Evolutionary conservation across 2,329 filamentous ascomycete genomes (phyloP).

Genomic region (Diplodia intermedia): DNA sequence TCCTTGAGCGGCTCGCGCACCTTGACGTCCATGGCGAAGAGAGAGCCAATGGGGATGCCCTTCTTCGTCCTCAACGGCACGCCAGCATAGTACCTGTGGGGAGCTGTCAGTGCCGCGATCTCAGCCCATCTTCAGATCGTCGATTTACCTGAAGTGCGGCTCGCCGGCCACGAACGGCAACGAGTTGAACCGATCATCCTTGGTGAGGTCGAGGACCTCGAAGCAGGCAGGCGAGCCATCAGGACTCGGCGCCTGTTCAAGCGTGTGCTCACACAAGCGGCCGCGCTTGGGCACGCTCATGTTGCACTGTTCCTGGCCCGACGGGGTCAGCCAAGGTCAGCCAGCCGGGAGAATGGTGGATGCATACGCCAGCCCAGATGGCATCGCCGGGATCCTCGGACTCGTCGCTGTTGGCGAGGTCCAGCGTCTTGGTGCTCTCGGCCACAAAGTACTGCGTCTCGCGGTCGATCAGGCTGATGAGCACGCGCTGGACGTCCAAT

Average conservation of each 20-base stretch:
- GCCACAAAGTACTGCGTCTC: slow-evolving; percentile 59
- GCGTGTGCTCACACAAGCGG: slow-evolving; percentile 46
- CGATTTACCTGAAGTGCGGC: slow-evolving; percentile 36
- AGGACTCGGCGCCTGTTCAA: slow-evolving; percentile 35
- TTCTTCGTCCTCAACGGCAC: slow-evolving; percentile 44
- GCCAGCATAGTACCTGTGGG: slow-evolving; percentile 43
- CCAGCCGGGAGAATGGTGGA: background rate
- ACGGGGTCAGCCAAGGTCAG: slow-evolving; percentile 1
- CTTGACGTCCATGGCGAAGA: slow-evolving; percentile 42
- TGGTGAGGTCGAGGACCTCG: slow-evolving; percentile 45
- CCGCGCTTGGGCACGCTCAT: slow-evolving; percentile 44
- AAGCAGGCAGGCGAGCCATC: slow-evolving; percentile 49
- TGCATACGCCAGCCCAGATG: slow-evolving; percentile 45
- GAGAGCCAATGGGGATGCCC: slow-evolving; percentile 45
- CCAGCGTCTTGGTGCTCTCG: slow-evolving; percentile 56
- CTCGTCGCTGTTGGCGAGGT: slow-evolving; percentile 45
- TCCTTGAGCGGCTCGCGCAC: slow-evolving; percentile 37
- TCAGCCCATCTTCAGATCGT: background rate
- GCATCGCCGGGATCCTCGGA: slow-evolving; percentile 44
- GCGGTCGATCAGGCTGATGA: slow-evolving; percentile 57
- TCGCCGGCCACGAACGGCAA: slow-evolving; percentile 41
- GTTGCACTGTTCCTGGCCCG: slow-evolving; percentile 36
- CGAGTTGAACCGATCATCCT: slow-evolving; percentile 44
- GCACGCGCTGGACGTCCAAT: slow-evolving; percentile 45
- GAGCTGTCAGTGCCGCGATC: background rate